These are phyloP conservation scores for Cucurbita argyrosperma DNA, from an alignment of 306 rosid species.

Conservation along the genomic window DNA sequence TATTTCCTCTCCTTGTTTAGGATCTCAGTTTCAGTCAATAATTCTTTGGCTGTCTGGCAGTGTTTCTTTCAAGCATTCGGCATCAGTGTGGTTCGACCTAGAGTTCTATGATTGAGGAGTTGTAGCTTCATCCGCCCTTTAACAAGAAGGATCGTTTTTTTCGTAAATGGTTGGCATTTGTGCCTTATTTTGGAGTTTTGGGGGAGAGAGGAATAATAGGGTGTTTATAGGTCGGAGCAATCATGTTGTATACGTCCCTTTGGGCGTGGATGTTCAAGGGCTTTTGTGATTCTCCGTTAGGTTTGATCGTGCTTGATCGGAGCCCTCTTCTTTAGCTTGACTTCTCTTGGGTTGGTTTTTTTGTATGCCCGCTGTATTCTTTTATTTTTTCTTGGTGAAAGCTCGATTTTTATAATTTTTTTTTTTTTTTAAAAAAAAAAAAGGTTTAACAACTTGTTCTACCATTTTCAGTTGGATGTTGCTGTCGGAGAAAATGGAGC, in stretches of 20 bases:
- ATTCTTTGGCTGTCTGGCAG: not conserved
- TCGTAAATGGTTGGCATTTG: not conserved
- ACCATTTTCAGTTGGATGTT: slow-evolving; percentile 52
- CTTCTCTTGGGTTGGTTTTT: not conserved
- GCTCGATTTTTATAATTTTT: not conserved
- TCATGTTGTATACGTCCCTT: not conserved
- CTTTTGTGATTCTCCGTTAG: not conserved
- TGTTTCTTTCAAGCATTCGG: not conserved
- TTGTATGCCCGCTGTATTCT: not conserved
- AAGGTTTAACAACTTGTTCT: not conserved
- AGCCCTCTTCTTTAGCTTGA: not conserved
- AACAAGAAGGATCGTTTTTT: not conserved
- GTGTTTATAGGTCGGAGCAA: not conserved
- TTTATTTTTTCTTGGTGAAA: not conserved
- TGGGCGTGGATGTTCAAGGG: not conserved
- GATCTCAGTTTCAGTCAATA: not conserved
- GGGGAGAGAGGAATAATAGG: not conserved
- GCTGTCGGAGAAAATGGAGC: slow-evolving; percentile 78
- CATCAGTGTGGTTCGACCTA: not conserved
- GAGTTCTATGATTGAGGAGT: not conserved
- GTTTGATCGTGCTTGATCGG: not conserved
- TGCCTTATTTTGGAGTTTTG: not conserved
- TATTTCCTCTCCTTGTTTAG: not conserved
- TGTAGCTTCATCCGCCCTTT: not conserved
- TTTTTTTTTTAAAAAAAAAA: too few relatives aligned